Evolutionary conservation across 805 yeast genomes (phyloP).

Genomic region (Komagataella populi): DNA sequence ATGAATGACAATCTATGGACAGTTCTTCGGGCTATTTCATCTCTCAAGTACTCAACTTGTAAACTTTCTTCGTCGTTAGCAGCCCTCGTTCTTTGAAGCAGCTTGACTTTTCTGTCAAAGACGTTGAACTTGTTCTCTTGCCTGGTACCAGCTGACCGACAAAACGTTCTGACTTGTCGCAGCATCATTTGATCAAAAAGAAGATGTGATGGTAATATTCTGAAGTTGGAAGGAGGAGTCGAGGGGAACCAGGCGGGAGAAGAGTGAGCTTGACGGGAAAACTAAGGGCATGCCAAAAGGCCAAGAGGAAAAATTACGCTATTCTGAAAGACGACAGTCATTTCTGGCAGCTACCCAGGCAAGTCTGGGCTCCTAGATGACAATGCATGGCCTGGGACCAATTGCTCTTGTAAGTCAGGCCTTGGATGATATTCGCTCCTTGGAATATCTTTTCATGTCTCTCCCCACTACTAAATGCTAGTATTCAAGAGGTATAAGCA

Average conservation of each 20-base stretch:
- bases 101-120: conserved; percentile 52
- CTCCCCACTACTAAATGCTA: not conserved
- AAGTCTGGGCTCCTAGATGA: not conserved
- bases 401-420: not conserved
- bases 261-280: too few relatives aligned
- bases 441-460: not conserved
- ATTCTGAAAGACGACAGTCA: not conserved
- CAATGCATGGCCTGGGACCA: not conserved
- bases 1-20: conserved; percentile 67
- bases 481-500: not conserved
- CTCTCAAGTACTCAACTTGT: conserved; percentile 57
- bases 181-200: not conserved
- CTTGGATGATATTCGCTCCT: not conserved
- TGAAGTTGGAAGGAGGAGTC: not conserved
- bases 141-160: not conserved
- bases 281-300: too few relatives aligned
- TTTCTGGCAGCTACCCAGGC: not conserved
- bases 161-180: not conserved
- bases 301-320: not conserved
- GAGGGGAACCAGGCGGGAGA: not conserved
- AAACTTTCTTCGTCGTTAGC: conserved; percentile 30
- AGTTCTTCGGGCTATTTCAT: conserved; percentile 60
- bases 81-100: conserved; percentile 43
- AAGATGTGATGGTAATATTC: not conserved
- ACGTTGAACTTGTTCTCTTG: conserved; percentile 18